A percentile compares a stretch with the other conserved stretches of the same genome.
Conservation (phyloP, 208 protist species). For the Trypanosoma grayi region DNA sequence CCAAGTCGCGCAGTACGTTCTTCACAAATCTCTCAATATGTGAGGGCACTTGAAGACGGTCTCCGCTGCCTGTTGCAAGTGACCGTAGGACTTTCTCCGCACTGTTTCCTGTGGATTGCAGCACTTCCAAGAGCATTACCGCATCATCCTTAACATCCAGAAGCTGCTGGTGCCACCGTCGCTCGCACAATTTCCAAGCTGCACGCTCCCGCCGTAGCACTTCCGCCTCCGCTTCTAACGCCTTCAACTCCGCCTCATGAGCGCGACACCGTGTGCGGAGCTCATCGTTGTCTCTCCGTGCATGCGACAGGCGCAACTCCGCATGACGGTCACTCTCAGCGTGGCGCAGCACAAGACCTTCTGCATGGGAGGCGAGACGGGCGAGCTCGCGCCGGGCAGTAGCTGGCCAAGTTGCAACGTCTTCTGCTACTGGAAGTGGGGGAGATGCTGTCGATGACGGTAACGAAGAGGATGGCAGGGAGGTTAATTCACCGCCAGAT, state of each 20-base stretch:
- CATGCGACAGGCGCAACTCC: constrained; percentile 40
- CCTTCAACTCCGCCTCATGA: constrained; percentile 3
- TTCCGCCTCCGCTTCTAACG: constrained; percentile 31
- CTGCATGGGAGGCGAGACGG: constrained; percentile 41
- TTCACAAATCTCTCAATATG: constrained; percentile 46
- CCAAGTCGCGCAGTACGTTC: constrained; percentile 64
- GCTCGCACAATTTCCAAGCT: constrained; percentile 25
- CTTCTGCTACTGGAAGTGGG: constrained; percentile 18
- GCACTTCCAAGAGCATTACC: constrained; percentile 63
- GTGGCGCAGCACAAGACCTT: constrained; percentile 51
- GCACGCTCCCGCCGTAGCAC: constrained; percentile 38
- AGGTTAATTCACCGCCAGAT: neutral
- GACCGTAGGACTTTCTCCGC: constrained; percentile 45
- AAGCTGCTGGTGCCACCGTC: constrained; percentile 47
- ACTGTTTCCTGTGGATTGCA: constrained; percentile 46
- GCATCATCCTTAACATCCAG: constrained; percentile 63
- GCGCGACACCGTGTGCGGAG: constrained; percentile 29
- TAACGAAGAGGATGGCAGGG: neutral
- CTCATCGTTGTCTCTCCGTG: constrained; percentile 41
- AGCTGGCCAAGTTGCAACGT: constrained; percentile 43
- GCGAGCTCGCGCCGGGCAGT: constrained; percentile 44
- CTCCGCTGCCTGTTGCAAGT: neutral
- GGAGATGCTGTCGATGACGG: neutral
- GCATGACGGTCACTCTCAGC: constrained; percentile 47
- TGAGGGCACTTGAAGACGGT: neutral